Conservation (phyloP, 2,329 filamentous ascomycete genomes). For the Gliomastix tumulicola region DNA sequence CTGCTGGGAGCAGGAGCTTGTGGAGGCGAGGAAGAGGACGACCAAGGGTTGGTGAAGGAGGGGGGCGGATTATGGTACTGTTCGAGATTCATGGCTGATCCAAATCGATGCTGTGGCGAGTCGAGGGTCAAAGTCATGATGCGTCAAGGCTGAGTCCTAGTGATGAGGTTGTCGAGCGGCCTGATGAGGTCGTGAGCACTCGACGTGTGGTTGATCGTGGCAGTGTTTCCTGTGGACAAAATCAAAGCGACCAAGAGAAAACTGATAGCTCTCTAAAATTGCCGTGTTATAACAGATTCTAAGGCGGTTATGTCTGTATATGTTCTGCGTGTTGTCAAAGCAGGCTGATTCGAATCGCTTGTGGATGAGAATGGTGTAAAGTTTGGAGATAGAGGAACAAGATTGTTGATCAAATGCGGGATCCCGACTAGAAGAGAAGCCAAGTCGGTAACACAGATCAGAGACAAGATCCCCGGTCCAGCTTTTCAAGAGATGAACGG, state of each 20-base stretch:
- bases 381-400: background rate
- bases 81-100: slow-evolving; percentile 69
- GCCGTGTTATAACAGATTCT: too few relatives aligned
- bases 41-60: slow-evolving; percentile 93
- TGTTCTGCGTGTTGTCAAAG: too few relatives aligned
- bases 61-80: slow-evolving; percentile 41
- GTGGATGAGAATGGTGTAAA: background rate
- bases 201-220: too few relatives aligned
- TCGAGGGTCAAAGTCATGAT: slow-evolving; percentile 96
- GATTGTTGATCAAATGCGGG: slow-evolving; percentile 45
- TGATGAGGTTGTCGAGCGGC: too few relatives aligned
- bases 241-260: too few relatives aligned
- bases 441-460: slow-evolving; percentile 37
- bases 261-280: too few relatives aligned
- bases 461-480: slow-evolving; percentile 26
- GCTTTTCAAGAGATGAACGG: slow-evolving; percentile 20
- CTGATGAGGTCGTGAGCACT: too few relatives aligned
- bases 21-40: slow-evolving; percentile 43
- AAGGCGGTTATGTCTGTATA: too few relatives aligned
- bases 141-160: too few relatives aligned
- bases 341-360: too few relatives aligned
- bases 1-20: slow-evolving; percentile 43
- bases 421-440: slow-evolving; percentile 35
- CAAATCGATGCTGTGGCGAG: slow-evolving; percentile 76
- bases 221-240: too few relatives aligned